Conservation (phyloP, 2,329 filamentous ascomycete species). For the Aspergillus bombycis region DNA sequence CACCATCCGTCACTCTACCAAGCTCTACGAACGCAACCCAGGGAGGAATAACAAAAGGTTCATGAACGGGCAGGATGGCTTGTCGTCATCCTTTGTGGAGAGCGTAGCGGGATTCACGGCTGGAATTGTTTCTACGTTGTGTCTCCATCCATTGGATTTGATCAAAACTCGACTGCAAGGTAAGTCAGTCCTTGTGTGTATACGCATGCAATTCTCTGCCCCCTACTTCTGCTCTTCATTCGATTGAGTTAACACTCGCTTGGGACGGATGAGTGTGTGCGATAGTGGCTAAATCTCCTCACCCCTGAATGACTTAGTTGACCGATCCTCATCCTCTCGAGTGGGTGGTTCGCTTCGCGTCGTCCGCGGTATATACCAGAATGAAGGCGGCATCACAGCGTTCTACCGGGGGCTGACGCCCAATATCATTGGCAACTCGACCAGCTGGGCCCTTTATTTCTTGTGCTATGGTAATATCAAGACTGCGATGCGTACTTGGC, state of each 20-base stretch:
- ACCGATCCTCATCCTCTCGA: constrained; percentile 51
- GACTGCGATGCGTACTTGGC: constrained; percentile 51
- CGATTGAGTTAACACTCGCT: not conserved
- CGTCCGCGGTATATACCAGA: constrained; percentile 53
- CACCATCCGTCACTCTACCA: not conserved
- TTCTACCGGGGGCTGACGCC: constrained; percentile 89
- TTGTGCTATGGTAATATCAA: constrained; percentile 69
- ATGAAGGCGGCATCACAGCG: constrained; percentile 64
- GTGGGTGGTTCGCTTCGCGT: constrained; percentile 59
- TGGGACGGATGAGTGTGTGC: not conserved
- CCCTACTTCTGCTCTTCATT: not conserved
- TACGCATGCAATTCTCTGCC: not conserved
- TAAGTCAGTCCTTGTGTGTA: constrained; percentile 43
- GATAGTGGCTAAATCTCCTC: not conserved
- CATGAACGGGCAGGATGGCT: constrained; percentile 56
- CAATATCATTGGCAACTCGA: constrained; percentile 87
- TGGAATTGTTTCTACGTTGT: constrained; percentile 81
- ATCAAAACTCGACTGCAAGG: constrained; percentile 95
- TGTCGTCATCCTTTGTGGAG: constrained; percentile 81
- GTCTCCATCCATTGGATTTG: constrained; percentile 89
- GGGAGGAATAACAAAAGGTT: constrained; percentile 25
- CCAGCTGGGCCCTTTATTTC: constrained; percentile 92
- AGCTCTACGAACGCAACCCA: constrained; percentile 9
- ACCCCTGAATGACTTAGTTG: constrained; percentile 48
- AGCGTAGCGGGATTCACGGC: constrained; percentile 87